Conservation (phyloP, 257 asterid species). For the Solanum peruvianum region DNA sequence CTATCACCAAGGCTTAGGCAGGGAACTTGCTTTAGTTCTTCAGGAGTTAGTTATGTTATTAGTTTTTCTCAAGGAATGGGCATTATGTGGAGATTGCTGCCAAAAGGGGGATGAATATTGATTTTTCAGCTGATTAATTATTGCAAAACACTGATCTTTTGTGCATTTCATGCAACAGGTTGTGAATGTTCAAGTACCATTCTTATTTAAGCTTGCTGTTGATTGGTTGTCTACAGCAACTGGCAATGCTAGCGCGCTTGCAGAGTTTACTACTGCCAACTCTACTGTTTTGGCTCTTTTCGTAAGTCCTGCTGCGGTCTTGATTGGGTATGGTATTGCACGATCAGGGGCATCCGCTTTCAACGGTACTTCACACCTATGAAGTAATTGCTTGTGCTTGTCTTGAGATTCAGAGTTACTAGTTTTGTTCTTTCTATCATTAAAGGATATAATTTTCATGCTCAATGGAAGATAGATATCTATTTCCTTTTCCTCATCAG, state of each 20-base stretch:
- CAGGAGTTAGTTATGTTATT: not conserved
- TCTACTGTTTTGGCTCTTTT: conserved; percentile 67
- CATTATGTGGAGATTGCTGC: not conserved
- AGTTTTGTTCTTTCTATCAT: not conserved
- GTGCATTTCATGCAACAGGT: conserved; percentile 41
- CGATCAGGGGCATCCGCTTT: conserved; percentile 88
- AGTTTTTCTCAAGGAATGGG: not conserved
- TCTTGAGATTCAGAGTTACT: not conserved
- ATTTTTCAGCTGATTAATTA: not conserved
- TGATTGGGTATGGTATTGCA: conserved; percentile 91
- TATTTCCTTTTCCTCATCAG: not conserved
- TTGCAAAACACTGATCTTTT: not conserved
- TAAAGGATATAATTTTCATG: not conserved
- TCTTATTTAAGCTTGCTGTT: conserved; percentile 94
- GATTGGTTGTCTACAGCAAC: conserved; percentile 77
- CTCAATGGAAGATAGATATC: not conserved
- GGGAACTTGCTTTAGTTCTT: not conserved
- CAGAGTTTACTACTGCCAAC: conserved; percentile 75
- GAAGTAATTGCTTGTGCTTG: conserved; percentile 31
- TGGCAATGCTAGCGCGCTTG: conserved; percentile 64
- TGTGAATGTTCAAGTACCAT: conserved; percentile 93
- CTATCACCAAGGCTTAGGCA: not conserved
- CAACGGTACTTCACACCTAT: conserved; percentile 55
- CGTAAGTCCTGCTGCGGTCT: conserved; percentile 81
- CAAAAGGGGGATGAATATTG: not conserved